Percentiles rank a stretch among this genome's conserved stretches.
phyloP scores from a whole-genome alignment of 108 stramenopile species.

The Skeletonema marinoi region DNA sequence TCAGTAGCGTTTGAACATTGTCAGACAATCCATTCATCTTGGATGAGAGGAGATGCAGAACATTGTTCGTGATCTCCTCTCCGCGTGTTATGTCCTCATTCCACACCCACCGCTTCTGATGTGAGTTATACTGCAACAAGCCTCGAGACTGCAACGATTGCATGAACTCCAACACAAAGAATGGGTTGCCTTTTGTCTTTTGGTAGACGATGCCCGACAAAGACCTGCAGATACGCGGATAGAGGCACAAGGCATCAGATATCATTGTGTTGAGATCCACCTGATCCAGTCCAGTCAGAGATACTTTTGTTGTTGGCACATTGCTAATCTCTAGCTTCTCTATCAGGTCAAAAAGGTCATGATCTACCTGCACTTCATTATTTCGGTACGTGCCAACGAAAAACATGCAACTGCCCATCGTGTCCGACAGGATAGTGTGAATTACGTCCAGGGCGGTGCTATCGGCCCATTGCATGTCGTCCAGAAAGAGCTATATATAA shows the following conservation, averaged over 20 bases:
- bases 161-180: constrained; percentile 30
- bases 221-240: constrained; percentile 30
- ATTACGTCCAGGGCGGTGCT: constrained; percentile 24
- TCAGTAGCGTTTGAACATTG: constrained; percentile 19
- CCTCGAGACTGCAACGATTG: constrained; percentile 15
- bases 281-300: constrained; percentile 5
- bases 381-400: constrained; percentile 40
- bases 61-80: too few species aligned
- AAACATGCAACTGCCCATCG: constrained; percentile 26
- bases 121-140: constrained; percentile 17
- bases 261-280: too few species aligned
- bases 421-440: constrained; percentile 26
- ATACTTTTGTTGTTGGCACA: constrained; percentile 23
- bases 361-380: constrained; percentile 22
- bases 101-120: background rate
- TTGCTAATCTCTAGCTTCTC: background rate
- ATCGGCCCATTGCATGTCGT: constrained; percentile 54
- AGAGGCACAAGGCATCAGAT: constrained; percentile 22
- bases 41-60: too few species aligned
- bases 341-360: constrained; percentile 16
- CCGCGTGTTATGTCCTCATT: too few species aligned
- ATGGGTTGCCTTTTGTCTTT: constrained; percentile 45
- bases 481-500: constrained; percentile 31
- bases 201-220: constrained; percentile 20
- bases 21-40: constrained; percentile 14